Base-by-base conservation (phyloP, 2,329 filamentous ascomycete genomes). In the Fusarium sp. region DNA sequence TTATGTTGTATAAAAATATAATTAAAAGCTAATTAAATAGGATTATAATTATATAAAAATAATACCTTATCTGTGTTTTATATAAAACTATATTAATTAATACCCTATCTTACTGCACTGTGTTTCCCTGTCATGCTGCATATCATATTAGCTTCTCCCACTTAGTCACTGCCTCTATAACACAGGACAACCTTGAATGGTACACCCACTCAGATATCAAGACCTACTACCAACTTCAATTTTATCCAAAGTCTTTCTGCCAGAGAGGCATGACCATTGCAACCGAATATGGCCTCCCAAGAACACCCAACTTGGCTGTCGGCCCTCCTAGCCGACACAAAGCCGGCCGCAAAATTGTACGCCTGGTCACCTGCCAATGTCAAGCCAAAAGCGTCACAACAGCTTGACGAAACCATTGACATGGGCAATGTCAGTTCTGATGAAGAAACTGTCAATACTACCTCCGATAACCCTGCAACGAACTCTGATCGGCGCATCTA, bases 341-440 rank as follows among this genome's bases (percentile, higher is more conserved):
- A 5, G 5, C 20, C 15, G 3, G 23, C 57, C 23, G 57, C 57
- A 20, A 55, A 55, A 12, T 14, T 64, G 10, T 64, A 55, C n/a
- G 57, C 61, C 7, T 64, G 57, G 61, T 62, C 57, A 10, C 35
- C 30, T 14, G 42, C 41, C 32, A 64, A 64, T 9, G 46, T 64
- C 23, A 27, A 42, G 12, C 59, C 59, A 40, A 35, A 12, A 48
- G 26, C 18, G 7, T 14, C 27, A 18, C 15, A 27, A 18, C 26
- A 48, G 30, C n/a, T 37, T 7, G 40, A 35, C 12, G 9, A 14
- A 2, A 27, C 27, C 9, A 23, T 18, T n/a, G 46, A 35, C 11
- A 50, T 50, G 46, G 18, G 17, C 6, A 30, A 42, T 2, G 14
- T n/a, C 12, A 12, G 12, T 11, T 33, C 14, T 3, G 38, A 60